phyloP scores from a whole-genome alignment of 78 protist genomes.

The Dictyostelium purpureum region DNA sequence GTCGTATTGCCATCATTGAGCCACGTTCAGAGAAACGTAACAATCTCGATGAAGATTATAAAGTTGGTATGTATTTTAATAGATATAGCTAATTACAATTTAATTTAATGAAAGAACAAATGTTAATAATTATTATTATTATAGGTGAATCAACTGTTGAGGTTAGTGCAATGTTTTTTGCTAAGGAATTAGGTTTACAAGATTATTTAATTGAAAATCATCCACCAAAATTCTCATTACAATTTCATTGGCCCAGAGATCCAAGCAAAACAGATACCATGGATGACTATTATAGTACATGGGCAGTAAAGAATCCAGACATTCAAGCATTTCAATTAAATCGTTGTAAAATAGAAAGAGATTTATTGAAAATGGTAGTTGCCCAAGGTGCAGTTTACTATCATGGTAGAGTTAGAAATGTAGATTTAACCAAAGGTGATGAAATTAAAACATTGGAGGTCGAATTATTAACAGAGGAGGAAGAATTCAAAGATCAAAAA shows the following conservation, averaged over 20 bases:
- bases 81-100: no score
- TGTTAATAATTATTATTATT: no score
- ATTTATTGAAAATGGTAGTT: slow-evolving; percentile 12
- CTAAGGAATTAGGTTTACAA: slow-evolving; percentile 48
- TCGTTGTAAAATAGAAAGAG: slow-evolving; percentile 57
- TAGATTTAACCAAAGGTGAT: background rate
- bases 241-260: slow-evolving; percentile 63
- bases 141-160: slow-evolving; percentile 69
- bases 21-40: slow-evolving; percentile 42
- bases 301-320: slow-evolving; percentile 77
- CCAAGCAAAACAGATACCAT: slow-evolving; percentile 28
- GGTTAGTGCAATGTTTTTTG: slow-evolving; percentile 53
- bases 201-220: slow-evolving; percentile 60
- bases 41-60: slow-evolving; percentile 53
- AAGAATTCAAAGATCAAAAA: slow-evolving; percentile 17
- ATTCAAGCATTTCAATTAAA: slow-evolving; percentile 69
- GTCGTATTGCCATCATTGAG: slow-evolving; percentile 41
- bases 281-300: slow-evolving; percentile 36
- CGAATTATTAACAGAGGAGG: slow-evolving; percentile 21
- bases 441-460: slow-evolving; percentile 17
- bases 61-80: no score
- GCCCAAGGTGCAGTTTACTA: slow-evolving; percentile 22
- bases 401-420: slow-evolving; percentile 63
- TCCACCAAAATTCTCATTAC: slow-evolving; percentile 62
- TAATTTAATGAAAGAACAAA: no score